phyloP scores from a whole-genome alignment of 768 basidiomycete species.

The Pleurotus citrinopileatus region DNA sequence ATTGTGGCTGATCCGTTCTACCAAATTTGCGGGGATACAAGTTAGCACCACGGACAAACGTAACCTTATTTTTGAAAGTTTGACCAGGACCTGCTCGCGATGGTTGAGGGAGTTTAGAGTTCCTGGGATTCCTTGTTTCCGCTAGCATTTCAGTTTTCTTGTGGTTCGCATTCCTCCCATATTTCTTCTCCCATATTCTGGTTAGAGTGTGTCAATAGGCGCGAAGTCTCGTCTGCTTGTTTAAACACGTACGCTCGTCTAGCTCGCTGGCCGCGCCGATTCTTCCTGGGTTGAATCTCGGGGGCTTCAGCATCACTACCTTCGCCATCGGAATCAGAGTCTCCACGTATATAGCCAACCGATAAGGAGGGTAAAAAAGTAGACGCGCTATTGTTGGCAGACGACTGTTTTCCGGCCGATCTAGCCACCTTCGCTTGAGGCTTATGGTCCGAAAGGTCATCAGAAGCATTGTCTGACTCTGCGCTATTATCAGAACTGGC shows the following conservation, averaged over 20 bases:
- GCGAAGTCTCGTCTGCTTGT: no score
- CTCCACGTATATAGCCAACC: constrained; percentile 79
- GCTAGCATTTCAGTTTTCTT: constrained; percentile 58
- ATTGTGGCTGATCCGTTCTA: neutral
- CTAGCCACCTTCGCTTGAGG: constrained; percentile 20
- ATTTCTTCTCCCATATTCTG: constrained; percentile 99
- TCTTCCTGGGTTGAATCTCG: constrained; percentile 65
- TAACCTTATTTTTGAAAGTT: neutral
- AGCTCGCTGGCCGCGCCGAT: constrained; percentile 92
- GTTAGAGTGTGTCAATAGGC: constrained; percentile 8
- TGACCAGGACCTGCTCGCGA: constrained; percentile 5
- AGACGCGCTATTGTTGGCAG: constrained; percentile 24
- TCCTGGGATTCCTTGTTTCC: neutral
- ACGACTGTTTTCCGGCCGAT: neutral
- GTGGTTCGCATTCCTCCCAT: constrained; percentile 88
- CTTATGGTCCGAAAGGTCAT: constrained; percentile 27
- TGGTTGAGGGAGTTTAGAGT: constrained; percentile 1
- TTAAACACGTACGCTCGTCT: constrained; percentile 80
- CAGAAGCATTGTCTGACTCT: constrained; percentile 21
- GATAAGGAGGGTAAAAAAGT: constrained; percentile 88
- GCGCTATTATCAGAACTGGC: constrained; percentile 21
- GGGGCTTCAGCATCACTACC: constrained; percentile 56
- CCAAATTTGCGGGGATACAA: neutral
- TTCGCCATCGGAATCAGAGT: constrained; percentile 75
- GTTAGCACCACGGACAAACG: neutral